These are phyloP conservation scores for Cryphonectria naterciae DNA, from an alignment of 2,329 filamentous ascomycete genomes.

Conservation along the genomic window DNA sequence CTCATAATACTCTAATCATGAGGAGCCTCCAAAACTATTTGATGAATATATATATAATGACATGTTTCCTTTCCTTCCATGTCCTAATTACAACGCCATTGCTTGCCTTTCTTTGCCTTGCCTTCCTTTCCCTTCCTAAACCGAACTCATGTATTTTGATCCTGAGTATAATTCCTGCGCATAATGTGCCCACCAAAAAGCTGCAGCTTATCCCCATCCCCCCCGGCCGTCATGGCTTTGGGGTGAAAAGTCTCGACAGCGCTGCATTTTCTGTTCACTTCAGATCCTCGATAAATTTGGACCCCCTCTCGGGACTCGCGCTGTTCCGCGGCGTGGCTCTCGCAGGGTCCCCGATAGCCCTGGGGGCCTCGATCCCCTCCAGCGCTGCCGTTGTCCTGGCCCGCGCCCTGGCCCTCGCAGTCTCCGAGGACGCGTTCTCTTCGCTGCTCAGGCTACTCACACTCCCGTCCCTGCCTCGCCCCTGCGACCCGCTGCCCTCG, in stretches of 20 bases:
- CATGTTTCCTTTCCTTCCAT: background rate
- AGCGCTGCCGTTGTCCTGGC: constrained; percentile 17
- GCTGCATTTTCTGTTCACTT: constrained; percentile 25
- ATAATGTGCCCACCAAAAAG: background rate
- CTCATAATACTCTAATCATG: background rate
- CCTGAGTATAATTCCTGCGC: background rate
- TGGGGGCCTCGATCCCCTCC: constrained; percentile 30
- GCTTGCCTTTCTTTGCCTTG: background rate
- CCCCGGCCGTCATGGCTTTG: too few relatives aligned
- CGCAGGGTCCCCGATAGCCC: constrained; percentile 33
- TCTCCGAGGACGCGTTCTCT: background rate
- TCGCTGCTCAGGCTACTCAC: constrained; percentile 33
- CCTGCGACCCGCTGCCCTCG: constrained; percentile 23
- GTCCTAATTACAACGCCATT: background rate
- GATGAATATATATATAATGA: background rate
- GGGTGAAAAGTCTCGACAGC: background rate
- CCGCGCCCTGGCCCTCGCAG: constrained; percentile 1
- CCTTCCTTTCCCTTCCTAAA: background rate
- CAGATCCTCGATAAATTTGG: constrained; percentile 56
- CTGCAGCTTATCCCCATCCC: background rate
- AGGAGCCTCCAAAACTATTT: background rate
- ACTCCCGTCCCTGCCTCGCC: constrained; percentile 14
- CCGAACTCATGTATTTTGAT: background rate
- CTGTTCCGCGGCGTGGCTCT: constrained; percentile 32
- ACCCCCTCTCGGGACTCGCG: constrained; percentile 50